Conservation (phyloP, 1,284 basidiomycete genomes). For the Cryptococcus sp. region DNA sequence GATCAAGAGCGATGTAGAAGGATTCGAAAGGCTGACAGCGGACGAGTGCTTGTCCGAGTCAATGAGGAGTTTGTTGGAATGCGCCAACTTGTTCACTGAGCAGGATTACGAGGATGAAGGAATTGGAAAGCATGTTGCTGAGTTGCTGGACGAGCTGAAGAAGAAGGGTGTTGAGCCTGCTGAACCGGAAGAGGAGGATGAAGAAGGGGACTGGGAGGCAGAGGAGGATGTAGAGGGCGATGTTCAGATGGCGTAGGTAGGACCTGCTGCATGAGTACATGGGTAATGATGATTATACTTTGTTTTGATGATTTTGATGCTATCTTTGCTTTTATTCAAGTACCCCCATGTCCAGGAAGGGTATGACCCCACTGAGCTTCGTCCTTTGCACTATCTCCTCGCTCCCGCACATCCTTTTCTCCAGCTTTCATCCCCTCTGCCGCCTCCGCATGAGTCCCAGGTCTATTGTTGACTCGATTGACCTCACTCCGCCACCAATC, state of each 20-base stretch:
- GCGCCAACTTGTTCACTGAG: conserved; percentile 66
- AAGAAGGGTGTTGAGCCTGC: conserved; percentile 64
- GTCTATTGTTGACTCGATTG: neutral
- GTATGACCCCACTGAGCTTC: conserved; percentile 23
- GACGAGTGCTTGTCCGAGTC: conserved; percentile 76
- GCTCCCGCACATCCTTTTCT: conserved; percentile 4
- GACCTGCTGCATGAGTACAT: neutral
- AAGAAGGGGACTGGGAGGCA: conserved; percentile 55
- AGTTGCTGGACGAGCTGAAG: conserved; percentile 68
- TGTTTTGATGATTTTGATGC: neutral
- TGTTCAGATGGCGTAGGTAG: conserved; percentile 61
- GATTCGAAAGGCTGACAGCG: conserved; percentile 59
- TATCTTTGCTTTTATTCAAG: conserved; percentile 10
- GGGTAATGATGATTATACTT: conserved; percentile 1
- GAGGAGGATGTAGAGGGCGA: conserved; percentile 55
- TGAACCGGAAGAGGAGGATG: conserved; percentile 54
- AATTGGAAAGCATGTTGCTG: conserved; percentile 70
- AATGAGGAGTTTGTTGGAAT: conserved; percentile 75
- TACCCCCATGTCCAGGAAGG: conserved; percentile 29
- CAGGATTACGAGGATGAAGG: conserved; percentile 72
- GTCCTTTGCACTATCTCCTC: conserved; percentile 10
- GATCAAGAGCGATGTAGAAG: conserved; percentile 44
- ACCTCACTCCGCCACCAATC: conserved; percentile 45
- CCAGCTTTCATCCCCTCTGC: neutral
- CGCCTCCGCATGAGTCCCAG: neutral